Percentiles rank a stretch among this genome's conserved stretches.
Conservation (phyloP, 2,329 filamentous ascomycete species). For the Xylaria hypoxylon region DNA sequence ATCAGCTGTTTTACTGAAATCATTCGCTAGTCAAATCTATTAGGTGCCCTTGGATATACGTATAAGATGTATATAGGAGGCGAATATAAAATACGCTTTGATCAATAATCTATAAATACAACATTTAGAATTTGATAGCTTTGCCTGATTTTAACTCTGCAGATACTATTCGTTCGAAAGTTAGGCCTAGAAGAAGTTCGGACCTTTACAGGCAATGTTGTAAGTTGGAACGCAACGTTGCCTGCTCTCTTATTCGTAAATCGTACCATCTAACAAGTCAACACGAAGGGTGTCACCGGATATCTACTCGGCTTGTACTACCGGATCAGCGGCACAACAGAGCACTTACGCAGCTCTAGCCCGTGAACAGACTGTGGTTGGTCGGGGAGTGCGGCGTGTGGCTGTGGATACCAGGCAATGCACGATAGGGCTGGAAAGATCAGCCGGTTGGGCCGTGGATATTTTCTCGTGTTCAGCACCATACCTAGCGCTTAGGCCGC, state of each 20-base stretch:
- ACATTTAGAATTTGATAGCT: not conserved
- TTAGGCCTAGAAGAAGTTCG: not conserved
- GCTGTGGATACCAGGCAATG: not conserved
- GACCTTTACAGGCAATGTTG: not conserved
- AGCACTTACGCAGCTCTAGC: not conserved
- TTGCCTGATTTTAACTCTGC: not conserved
- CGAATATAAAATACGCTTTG: not conserved
- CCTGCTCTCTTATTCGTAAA: not conserved
- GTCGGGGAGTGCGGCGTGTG: not conserved
- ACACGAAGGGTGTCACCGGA: not conserved
- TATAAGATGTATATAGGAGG: too few relatives aligned
- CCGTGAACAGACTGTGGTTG: not conserved
- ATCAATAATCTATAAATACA: constrained; percentile 1
- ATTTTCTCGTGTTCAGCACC: constrained; percentile 22
- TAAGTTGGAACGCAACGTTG: not conserved
- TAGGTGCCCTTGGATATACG: too few relatives aligned
- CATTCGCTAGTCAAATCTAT: too few relatives aligned
- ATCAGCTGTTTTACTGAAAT: too few relatives aligned
- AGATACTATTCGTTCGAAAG: not conserved
- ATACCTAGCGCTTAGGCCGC: not conserved
- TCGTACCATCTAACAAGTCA: not conserved
- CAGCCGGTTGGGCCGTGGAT: constrained; percentile 4
- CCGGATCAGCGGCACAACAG: not conserved
- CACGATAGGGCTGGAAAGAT: constrained; percentile 7
- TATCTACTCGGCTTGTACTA: not conserved